phyloP scores from a whole-genome alignment of 306 rosid genomes.

The Fagus crenata region DNA sequence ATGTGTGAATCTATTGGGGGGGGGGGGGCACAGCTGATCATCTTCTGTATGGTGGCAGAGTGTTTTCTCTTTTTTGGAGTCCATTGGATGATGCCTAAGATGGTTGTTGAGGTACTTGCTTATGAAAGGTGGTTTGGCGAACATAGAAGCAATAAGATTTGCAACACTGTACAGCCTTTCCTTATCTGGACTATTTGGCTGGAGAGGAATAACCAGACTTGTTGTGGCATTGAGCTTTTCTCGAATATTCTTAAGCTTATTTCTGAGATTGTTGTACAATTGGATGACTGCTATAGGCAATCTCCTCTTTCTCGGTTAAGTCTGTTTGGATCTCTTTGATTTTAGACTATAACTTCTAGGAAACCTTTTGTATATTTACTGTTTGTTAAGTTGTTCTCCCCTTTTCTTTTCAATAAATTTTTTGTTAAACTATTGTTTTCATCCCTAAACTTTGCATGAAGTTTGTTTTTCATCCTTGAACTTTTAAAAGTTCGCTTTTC shows the following conservation, averaged over 20 bases:
- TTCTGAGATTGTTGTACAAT: neutral
- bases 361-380: neutral
- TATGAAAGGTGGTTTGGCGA: neutral
- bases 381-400: neutral
- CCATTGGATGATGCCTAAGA: neutral
- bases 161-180: neutral
- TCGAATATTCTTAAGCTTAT: neutral
- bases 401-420: neutral
- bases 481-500: no score
- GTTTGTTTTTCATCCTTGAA: no score
- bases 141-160: slow-evolving; percentile 1
- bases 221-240: neutral
- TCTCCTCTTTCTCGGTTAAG: neutral
- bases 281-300: neutral
- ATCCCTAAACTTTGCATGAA: no score
- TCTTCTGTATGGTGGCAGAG: neutral
- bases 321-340: neutral
- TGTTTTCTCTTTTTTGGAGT: neutral
- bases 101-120: neutral
- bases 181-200: neutral
- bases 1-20: no score
- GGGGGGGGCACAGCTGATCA: no score
- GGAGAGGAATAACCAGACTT: neutral
- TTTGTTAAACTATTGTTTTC: no score
- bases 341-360: neutral